Conservation (phyloP, 345 rosid genomes). For the Hypericum androsaemum region DNA sequence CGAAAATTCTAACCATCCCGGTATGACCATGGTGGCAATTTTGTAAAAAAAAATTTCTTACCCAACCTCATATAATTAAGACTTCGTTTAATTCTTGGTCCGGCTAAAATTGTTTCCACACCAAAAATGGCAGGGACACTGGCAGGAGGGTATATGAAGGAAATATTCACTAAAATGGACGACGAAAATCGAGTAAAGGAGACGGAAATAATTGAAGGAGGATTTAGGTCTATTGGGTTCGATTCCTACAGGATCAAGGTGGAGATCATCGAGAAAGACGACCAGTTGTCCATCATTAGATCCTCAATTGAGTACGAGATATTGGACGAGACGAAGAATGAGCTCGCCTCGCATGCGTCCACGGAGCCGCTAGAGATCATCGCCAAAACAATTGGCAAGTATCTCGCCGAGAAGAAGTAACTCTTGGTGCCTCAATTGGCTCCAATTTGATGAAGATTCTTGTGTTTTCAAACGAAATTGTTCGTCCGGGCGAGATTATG, state of each 20-base stretch:
- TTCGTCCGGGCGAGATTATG: too few species aligned
- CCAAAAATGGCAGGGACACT: conserved; percentile 16
- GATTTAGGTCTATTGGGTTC: conserved; percentile 18
- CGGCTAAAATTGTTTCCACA: too few species aligned
- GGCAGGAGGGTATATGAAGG: conserved; percentile 21
- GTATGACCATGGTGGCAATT: too few species aligned
- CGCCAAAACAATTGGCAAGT: conserved; percentile 20
- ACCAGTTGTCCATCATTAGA: conserved; percentile 13
- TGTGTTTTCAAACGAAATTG: too few species aligned
- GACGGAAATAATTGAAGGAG: conserved; percentile 30
- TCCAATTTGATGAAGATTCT: too few species aligned
- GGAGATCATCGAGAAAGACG: conserved; percentile 33
- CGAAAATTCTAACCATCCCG: too few species aligned
- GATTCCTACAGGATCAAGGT: conserved; percentile 8
- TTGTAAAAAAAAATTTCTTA: too few species aligned
- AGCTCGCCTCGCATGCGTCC: conserved; percentile 13
- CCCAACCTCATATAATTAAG: too few species aligned
- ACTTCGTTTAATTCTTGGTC: too few species aligned
- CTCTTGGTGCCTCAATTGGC: too few species aligned
- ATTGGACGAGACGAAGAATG: conserved; percentile 18
- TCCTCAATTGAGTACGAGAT: conserved; percentile 23
- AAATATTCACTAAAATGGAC: conserved; percentile 20
- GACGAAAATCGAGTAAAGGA: conserved; percentile 29
- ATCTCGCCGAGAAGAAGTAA: conserved; percentile 11
- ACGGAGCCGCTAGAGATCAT: conserved; percentile 10